Evolutionary conservation across 306 rosid species (phyloP).

Genomic region (Lathyrus aphaca): DNA sequence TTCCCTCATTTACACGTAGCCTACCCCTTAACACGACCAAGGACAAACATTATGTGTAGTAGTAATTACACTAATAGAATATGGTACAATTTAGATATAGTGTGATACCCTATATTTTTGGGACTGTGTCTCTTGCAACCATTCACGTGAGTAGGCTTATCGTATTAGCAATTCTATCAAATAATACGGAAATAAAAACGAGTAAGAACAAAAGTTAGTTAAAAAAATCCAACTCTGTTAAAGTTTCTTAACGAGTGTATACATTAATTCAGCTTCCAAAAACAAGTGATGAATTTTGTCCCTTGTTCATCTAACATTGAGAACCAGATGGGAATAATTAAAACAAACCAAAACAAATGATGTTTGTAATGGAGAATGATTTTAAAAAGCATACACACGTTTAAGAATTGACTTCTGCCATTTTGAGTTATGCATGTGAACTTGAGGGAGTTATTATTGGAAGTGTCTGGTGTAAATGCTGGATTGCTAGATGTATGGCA

Average conservation of each 20-base stretch:
- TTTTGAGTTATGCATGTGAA: slow-evolving; percentile 27
- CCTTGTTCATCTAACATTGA: slow-evolving; percentile 24
- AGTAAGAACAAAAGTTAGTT: slow-evolving; percentile 12
- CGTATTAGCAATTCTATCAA: neutral
- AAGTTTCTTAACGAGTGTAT: neutral
- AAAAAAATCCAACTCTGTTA: neutral
- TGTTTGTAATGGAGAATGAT: slow-evolving; percentile 16
- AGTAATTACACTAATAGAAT: neutral
- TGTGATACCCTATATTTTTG: neutral
- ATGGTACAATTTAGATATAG: neutral
- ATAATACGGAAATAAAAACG: slow-evolving; percentile 18
- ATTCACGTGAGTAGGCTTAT: too few species aligned
- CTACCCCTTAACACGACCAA: neutral
- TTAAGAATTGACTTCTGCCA: slow-evolving; percentile 29
- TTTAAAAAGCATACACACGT: slow-evolving; percentile 32
- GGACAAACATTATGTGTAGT: slow-evolving; percentile 5
- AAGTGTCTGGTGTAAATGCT: slow-evolving; percentile 23
- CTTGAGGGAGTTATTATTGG: slow-evolving; percentile 17
- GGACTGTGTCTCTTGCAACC: too few species aligned
- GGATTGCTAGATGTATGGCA: slow-evolving; percentile 21
- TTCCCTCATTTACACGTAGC: slow-evolving; percentile 29
- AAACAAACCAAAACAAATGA: slow-evolving; percentile 10
- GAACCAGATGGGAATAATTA: slow-evolving; percentile 20
- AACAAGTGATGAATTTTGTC: slow-evolving; percentile 26
- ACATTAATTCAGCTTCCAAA: slow-evolving; percentile 22